These are phyloP conservation scores for Mortierella sp. DNA, from an alignment of 371 early-diverging fungal genomes.

Conservation along the genomic window DNA sequence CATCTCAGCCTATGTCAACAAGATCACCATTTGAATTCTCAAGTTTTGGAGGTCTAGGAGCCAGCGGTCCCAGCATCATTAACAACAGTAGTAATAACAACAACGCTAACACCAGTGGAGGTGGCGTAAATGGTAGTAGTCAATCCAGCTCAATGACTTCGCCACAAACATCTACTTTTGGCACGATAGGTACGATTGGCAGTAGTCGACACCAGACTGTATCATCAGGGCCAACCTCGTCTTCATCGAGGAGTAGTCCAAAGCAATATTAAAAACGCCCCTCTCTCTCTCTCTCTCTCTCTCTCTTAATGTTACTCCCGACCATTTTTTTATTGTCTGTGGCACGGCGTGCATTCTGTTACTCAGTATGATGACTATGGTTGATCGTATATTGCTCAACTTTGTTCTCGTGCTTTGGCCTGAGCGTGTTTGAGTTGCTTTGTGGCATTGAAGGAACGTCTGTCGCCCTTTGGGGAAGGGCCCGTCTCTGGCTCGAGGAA, in stretches of 20 bases:
- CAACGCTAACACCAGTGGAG: background rate
- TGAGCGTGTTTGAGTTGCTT: background rate
- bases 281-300: background rate
- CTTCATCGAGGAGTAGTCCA: slow-evolving; percentile 4
- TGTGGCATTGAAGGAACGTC: background rate
- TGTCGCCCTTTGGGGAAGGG: background rate
- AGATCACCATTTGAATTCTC: slow-evolving; percentile 33
- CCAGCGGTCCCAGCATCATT: background rate
- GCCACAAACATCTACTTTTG: slow-evolving; percentile 14
- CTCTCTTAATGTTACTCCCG: too few species aligned
- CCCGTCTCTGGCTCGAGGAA: background rate
- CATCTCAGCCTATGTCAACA: background rate
- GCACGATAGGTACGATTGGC: slow-evolving; percentile 30
- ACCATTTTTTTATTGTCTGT: too few species aligned
- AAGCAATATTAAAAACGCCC: slow-evolving; percentile 14
- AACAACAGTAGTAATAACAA: slow-evolving; percentile 2
- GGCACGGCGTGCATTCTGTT: too few species aligned
- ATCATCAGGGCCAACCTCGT: background rate
- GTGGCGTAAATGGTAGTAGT: background rate
- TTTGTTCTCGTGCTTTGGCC: background rate
- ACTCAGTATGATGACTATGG: too few species aligned
- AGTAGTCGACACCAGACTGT: slow-evolving; percentile 16
- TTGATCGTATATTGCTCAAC: too few species aligned
- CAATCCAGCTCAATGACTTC: slow-evolving; percentile 9
- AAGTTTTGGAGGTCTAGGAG: slow-evolving; percentile 27